Base-by-base conservation (phyloP, 176 grass and related monocot genomes). In the Carex parvula region DNA sequence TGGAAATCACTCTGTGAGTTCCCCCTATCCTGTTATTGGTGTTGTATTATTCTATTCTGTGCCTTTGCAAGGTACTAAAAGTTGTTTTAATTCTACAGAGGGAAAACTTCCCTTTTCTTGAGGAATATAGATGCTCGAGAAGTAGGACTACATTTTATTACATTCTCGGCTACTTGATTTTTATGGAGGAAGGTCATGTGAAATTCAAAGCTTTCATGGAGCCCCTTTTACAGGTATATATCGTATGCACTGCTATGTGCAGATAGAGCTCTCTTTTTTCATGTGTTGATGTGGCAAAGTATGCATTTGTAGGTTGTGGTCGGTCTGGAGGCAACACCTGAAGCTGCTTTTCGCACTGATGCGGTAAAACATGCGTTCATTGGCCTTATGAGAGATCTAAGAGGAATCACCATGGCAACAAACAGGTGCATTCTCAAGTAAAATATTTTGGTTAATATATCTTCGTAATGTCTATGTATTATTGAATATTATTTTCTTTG, bases 91-190 rank as follows among this genome's bases (percentile, higher is more conserved):
- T 42, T 17, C 87, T 86, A 44, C 89, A 99, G 97, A 85, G 74
- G 81, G 97, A 99, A 69, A 92, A 89, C 67, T 99, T 96, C 29
- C 90, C 90, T 12, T 99, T 99, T 88, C 87, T 99, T 39, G 88
- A 93, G 78, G 97, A 99, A 79, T 89, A 99, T 78, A 92, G 87
- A 86, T 96, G 91, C 69, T 93, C 88, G 57, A 88, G 88, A 79
- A 96, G 97, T 88, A 90, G 97, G 94, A 99, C 97, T 32, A 99
- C 93, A 16, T 99, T 99, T 87, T 99, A 96, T 67, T 99, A 89
- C 85, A 99, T 91, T 33, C 93, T 99, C 59, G 87, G 97, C 79
- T 93, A 86, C 81, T 90, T 99, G 82, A 94, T 99, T 63, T 99
- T 99, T 88, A 96, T 95, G 97, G 97, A 99, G 72, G 97, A 96